These are phyloP conservation scores for Fusarium pseudonygamai DNA, from an alignment of 2,329 filamentous ascomycete genomes.

Conservation along the genomic window DNA sequence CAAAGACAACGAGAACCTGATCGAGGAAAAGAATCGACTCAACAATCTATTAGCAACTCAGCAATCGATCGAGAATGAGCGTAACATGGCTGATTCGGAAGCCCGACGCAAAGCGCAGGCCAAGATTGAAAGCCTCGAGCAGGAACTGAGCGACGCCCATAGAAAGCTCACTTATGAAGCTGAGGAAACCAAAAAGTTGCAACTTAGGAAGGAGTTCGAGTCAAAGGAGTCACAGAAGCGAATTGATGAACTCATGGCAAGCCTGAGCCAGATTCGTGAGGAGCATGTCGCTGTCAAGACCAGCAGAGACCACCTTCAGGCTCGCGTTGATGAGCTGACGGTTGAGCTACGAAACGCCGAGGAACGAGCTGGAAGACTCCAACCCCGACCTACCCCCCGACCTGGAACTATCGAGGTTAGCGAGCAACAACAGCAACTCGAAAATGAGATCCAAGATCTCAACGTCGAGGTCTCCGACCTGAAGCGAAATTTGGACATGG, in stretches of 20 bases:
- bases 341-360: conserved; percentile 90
- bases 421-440: conserved; percentile 59
- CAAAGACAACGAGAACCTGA: conserved; percentile 85
- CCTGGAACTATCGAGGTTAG: conserved; percentile 55
- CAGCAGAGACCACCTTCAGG: conserved; percentile 86
- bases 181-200: conserved; percentile 84
- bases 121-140: conserved; percentile 80
- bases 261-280: conserved; percentile 82
- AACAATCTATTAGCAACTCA: conserved; percentile 85
- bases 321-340: conserved; percentile 86
- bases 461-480: conserved; percentile 85
- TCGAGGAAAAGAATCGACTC: conserved; percentile 85
- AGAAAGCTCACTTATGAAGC: conserved; percentile 84
- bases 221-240: conserved; percentile 87
- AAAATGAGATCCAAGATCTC: conserved; percentile 79
- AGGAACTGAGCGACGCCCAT: conserved; percentile 80
- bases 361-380: conserved; percentile 83
- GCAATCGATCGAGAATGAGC: conserved; percentile 91
- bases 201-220: conserved; percentile 89
- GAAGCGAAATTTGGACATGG: conserved; percentile 85
- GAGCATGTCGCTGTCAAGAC: conserved; percentile 89
- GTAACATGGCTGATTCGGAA: conserved; percentile 85
- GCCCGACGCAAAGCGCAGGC: conserved; percentile 80
- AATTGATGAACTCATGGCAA: conserved; percentile 89
- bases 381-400: conserved; percentile 78